Base-by-base conservation (phyloP, 345 rosid species). In the Populus ilicifolia region DNA sequence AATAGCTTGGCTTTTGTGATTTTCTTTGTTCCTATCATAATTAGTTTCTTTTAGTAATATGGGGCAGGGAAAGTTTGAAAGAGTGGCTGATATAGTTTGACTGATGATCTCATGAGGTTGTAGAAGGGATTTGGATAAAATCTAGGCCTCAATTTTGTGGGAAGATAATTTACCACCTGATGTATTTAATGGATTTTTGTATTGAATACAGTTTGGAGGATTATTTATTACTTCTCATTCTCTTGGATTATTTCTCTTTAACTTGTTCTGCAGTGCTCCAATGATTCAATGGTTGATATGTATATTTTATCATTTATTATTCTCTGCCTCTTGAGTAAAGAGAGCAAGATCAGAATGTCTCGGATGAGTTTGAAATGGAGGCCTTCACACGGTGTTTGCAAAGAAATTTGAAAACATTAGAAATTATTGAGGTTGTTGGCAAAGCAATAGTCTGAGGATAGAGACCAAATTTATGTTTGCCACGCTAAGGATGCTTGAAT, bases 71-170 rank as follows among this genome's bases (percentile, higher is more conserved):
- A 33, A 62, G 54, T 30, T 61, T 70, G 62, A 54, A 77, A 70
- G 80, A 63, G 25, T 78, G 75, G 65, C 71, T 71, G 71, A 23
- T 78, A 52, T 25, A 14, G 65, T 78, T 48, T 41, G 64, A 38
- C 56, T 67, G 54, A 18, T 23, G 54, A 27, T 20, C 39, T 36
- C 12, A 59, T 36, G 8, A n/a, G 75, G 29, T 1, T 7, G 29
- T 3, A 69, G 38, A 11, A n/a, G 81, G 67, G 73, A 67, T 67
- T 66, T 73, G 73, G 25, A 56, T 41, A 25, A 43, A 33, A 67
- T 73, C n/a, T 65, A 65, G 44, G 61, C 71, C 77, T 68, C 74
- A 36, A 13, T 73, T 68, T 79, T 68, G 77, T 73, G 73, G 43
- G 71, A 48, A 23, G 65, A 71, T 71, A n/a, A 17, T 21, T 36